Evolutionary conservation across 2,329 filamentous ascomycete genomes (phyloP), one percentile per base, ranked within the genome.

Genomic region (Corinectria fuckeliana): DNA sequence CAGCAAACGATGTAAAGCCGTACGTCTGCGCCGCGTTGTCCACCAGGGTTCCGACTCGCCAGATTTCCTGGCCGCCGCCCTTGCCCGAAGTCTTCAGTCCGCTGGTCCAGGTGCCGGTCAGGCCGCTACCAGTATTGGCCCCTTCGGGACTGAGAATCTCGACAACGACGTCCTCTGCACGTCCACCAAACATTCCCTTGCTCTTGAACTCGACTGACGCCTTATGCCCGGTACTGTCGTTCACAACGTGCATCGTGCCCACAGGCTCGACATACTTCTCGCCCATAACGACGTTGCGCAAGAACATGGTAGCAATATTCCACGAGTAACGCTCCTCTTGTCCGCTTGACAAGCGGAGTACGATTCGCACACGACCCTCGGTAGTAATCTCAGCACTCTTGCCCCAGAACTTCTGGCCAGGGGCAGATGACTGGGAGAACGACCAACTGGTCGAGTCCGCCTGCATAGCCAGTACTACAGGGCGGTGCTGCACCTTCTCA

Each of bases 221-320:
- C 73, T 92, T 93, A 66, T 91, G 88, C 7, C 93, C 92, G 0
- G 89, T 92, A 5, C 85, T 90, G 71, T 99, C 95, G 74, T 94
- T 94, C 65, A 86, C 79, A 30, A 99, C 86, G 21, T 89, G 88
- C 91, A 98, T 95, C 41, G 86, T 92, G 44, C 93, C 93, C 1
- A 96, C 92, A 0, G 95, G 95, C 77, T 99, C 95, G 11, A 98
- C 88, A 73, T 99, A 99, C 77, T 98, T 99, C 77, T 99, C 95
- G 36, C 95, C 95, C 69, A 96, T 94, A 55, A 99, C 96, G 51
- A 99, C 92, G 74, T 99, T 99, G 47, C 95, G 88, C 54, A 99
- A 79, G 77, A 97, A 98, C 65, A 91, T 92, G 4, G 92, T 97
- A 1, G 94, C 92, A 16, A 92, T 84, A 44, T 85, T 90, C 92